Percentiles rank a stretch among this genome's conserved stretches.
Evolutionary conservation across 441 rosid species (phyloP).

Genomic region (Dalechampia spathulata): DNA sequence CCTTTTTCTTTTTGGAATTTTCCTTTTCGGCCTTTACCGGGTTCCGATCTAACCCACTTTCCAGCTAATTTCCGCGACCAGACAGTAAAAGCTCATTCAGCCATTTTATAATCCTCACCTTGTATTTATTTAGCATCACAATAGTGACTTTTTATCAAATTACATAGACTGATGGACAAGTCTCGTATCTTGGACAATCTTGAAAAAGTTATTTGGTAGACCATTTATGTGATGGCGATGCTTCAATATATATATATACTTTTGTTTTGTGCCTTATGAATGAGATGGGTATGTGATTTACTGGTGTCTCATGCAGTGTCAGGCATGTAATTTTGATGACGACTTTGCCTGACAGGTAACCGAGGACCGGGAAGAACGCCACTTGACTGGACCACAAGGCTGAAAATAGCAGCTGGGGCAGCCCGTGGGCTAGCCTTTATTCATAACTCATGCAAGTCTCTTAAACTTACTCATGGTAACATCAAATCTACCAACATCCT

Average conservation of each 20-base stretch:
- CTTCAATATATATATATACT: not conserved
- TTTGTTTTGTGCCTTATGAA: not conserved
- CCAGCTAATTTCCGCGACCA: conserved; percentile 8
- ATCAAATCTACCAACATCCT: conserved; percentile 83
- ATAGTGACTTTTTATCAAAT: no score
- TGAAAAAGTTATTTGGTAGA: not conserved
- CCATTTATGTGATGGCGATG: not conserved
- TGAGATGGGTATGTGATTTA: no score
- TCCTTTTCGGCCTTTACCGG: conserved; percentile 20
- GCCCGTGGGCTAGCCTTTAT: conserved; percentile 76
- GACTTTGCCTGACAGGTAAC: conserved; percentile 48
- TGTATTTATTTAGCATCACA: no score
- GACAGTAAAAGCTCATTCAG: no score
- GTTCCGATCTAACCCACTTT: conserved; percentile 1
- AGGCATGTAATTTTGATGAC: not conserved
- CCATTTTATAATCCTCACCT: no score
- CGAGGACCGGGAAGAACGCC: conserved; percentile 80
- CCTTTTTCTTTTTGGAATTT: conserved; percentile 1
- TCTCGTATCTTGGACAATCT: not conserved
- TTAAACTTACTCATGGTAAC: conserved; percentile 76
- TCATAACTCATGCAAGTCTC: conserved; percentile 56
- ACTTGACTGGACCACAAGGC: conserved; percentile 68
- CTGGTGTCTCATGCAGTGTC: not conserved
- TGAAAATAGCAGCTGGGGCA: conserved; percentile 70
- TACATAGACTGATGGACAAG: no score